Evolutionary conservation across 73 alveolate species (phyloP), one percentile per base, ranked within the genome.

Genomic region (Durusdinium trenchii): DNA sequence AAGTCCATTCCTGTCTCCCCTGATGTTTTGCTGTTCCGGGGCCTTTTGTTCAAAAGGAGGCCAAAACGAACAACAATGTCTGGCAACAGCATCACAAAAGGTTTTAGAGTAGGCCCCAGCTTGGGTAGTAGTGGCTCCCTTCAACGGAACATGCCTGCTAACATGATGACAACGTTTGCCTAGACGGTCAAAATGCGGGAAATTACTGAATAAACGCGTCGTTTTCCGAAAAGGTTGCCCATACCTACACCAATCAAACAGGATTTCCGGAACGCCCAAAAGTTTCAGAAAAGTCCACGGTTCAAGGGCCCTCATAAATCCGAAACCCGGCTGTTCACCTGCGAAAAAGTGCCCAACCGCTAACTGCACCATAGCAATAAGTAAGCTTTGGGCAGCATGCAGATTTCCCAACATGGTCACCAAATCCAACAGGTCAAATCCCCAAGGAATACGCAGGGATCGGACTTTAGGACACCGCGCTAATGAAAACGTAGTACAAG

Each of bases 231-330:
- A 82, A 16, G 50, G 73, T 2, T 23, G 46, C 18, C 50, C 46
- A 50, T 0, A 82, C 10, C 92, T 18, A 48, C 92, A 82, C 92
- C 92, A 82, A 54, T 82, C 92, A 46, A 82, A 16, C 48, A 23
- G 43, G 40, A 82, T 36, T 26, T 82, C 92, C 10, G 28, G 2
- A 23, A 36, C 69, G 30, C 92, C 92, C 47, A 3, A 9, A 10
- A 32, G 47, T 16, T 4, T 47, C 71, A 47, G 32, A 64, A 64
- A 64, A 9, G 6, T 20, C 92, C 92, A 82, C 0, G 73, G 71
- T 0, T 6, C 48, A 9, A 82, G 28, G 35, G 38, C 48, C 47
- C 36, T 45, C 92, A 12, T 47, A 71, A 47, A 47, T 1, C 92
- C 92, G 48, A 1, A 1, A 3, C 50, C 92, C 42, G 92, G 92